Evolutionary conservation across 1,284 basidiomycete genomes (phyloP), one percentile per base, ranked within the genome.

Genomic region (Tranzscheliella williamsii): DNA sequence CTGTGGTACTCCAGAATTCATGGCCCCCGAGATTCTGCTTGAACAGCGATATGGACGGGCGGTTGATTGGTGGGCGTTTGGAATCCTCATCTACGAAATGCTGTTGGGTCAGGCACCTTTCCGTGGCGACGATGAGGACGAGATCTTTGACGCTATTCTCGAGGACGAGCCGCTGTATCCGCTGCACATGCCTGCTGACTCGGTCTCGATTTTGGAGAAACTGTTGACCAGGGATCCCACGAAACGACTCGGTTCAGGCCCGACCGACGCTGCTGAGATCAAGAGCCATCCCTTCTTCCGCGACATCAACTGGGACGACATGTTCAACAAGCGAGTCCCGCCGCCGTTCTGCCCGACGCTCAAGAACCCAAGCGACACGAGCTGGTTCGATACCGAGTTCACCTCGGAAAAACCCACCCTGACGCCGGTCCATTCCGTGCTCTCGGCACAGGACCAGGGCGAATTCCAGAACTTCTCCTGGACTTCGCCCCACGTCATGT

Each of bases 21-120:
- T 99, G 95, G 95, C 95, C 27, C 95, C 95, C 5, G 95, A 99
- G 90, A 98, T 99, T 76, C 83, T 99, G 45, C 84, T 98, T 23
- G 95, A 98, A 80, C 94, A 98, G 81, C 88, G 92, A 45, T 99
- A 99, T 74, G 92, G 92, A 11, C 88, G 92, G 34, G 95, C 95
- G 5, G 95, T 98, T 40, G 95, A 99, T 76, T 99, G 95, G 95
- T 99, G 95, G 95, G 95, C 95, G 7, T 98, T 98, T 76, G 95
- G 95, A 63, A 94, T 99, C 7, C 80, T 98, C 69, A 96, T 91
- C 36, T 99, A 99, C 78, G 95, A 98, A 80, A 99, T 99, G 95
- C 81, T 99, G 45, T 83, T 98, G 23, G 95, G 95, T 31, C 95
- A 98, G 80, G 96, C 94, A 13, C 95, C 95, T 3, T 99, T 98